Evolutionary conservation across 768 basidiomycete genomes (phyloP).

Genomic region (Cystofilobasidium macerans): DNA sequence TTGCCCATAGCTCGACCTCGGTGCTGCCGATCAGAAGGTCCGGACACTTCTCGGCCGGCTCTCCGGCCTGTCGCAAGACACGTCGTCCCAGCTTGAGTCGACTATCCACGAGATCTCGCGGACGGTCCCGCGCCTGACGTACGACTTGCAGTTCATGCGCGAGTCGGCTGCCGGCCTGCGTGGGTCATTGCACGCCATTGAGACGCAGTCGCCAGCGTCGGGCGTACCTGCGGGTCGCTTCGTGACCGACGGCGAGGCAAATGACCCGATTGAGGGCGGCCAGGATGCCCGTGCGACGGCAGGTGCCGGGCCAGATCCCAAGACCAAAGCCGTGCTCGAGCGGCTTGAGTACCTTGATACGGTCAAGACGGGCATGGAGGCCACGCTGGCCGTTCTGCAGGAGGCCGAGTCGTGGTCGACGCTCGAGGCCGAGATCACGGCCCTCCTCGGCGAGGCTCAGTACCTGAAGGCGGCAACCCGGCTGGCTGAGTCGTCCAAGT

Average conservation of each 20-base stretch:
- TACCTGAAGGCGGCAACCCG: conserved; percentile 61
- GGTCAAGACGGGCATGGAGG: conserved; percentile 76
- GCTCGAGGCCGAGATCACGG: conserved; percentile 80
- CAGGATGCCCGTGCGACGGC: background rate
- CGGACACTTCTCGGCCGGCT: conserved; percentile 64
- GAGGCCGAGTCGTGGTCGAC: conserved; percentile 97
- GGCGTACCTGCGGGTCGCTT: conserved; percentile 18
- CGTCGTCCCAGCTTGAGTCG: conserved; percentile 71
- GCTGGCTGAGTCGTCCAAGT: conserved; percentile 74
- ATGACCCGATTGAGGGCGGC: background rate
- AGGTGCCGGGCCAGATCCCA: conserved; percentile 48
- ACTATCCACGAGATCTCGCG: conserved; percentile 87
- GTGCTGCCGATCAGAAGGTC: conserved; percentile 60
- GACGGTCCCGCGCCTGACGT: conserved; percentile 76
- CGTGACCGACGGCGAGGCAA: conserved; percentile 25
- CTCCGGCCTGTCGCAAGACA: conserved; percentile 78
- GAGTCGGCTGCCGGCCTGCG: conserved; percentile 76
- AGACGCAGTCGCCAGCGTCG: conserved; percentile 42
- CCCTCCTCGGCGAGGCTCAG: conserved; percentile 63
- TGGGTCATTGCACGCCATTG: conserved; percentile 52
- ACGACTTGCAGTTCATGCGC: conserved; percentile 94
- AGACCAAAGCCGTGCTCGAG: conserved; percentile 49
- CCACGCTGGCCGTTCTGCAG: conserved; percentile 71
- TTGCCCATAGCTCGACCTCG: conserved; percentile 40
- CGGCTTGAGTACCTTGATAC: conserved; percentile 69